Evolutionary conservation across 2,329 filamentous ascomycete species (phyloP).

Genomic region (Phoma herbarum): DNA sequence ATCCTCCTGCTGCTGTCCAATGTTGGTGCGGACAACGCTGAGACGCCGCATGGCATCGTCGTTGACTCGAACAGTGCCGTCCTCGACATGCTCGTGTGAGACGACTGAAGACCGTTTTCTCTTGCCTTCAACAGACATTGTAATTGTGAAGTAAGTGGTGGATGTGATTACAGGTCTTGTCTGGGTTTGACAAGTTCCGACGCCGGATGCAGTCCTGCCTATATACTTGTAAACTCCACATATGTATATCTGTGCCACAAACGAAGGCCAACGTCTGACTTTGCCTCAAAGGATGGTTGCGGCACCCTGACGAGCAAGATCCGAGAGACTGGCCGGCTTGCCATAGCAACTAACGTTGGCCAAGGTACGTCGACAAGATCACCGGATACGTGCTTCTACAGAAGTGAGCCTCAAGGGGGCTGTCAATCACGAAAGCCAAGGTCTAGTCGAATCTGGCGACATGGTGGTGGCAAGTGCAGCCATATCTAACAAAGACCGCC

Average conservation of each 20-base stretch:
- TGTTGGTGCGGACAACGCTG: constrained; percentile 15
- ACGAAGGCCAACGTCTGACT: constrained; percentile 10
- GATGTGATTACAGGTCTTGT: neutral
- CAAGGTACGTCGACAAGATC: constrained; percentile 13
- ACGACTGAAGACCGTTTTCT: constrained; percentile 16
- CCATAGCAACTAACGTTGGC: constrained; percentile 1
- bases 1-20: constrained; percentile 21
- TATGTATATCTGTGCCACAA: neutral
- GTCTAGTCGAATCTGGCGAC: constrained; percentile 14
- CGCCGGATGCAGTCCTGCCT: neutral
- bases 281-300: constrained; percentile 13
- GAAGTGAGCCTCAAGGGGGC: neutral
- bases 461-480: constrained; percentile 9
- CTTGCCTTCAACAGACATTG: constrained; percentile 15
- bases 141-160: neutral
- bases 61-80: constrained; percentile 17
- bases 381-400: constrained; percentile 4
- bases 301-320: constrained; percentile 1
- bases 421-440: constrained; percentile 14
- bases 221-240: constrained; percentile 2
- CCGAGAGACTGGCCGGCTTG: constrained; percentile 1
- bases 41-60: constrained; percentile 22
- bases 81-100: constrained; percentile 9
- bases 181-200: neutral
- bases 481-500: constrained; percentile 4